These are phyloP conservation scores for Cyclocybe aegerita DNA, from an alignment of 768 basidiomycete species.

Conservation along the genomic window DNA sequence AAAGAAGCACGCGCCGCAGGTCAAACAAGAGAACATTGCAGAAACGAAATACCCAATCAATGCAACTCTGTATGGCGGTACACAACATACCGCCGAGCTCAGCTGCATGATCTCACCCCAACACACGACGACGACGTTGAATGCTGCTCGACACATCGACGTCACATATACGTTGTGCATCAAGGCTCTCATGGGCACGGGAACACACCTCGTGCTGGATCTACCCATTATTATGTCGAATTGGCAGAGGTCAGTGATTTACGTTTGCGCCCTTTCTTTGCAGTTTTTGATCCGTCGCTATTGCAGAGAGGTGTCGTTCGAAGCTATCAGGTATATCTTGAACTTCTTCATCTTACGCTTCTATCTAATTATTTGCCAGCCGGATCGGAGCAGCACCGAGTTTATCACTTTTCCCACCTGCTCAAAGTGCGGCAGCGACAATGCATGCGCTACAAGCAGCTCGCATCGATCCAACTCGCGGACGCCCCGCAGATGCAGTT, in stretches of 20 bases:
- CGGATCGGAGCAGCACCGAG: constrained; percentile 48
- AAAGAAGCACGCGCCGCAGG: constrained; percentile 61
- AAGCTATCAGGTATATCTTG: constrained; percentile 57
- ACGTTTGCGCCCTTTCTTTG: constrained; percentile 1
- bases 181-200: constrained; percentile 74
- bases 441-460: background rate
- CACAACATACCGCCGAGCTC: constrained; percentile 72
- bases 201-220: constrained; percentile 64
- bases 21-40: constrained; percentile 52
- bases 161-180: constrained; percentile 78
- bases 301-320: constrained; percentile 65
- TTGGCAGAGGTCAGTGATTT: constrained; percentile 69
- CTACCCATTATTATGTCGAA: constrained; percentile 82
- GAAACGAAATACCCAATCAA: constrained; percentile 76
- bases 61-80: constrained; percentile 71
- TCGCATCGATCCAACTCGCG: constrained; percentile 12
- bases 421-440: constrained; percentile 5
- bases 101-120: constrained; percentile 65
- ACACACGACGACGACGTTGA: constrained; percentile 80
- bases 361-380: constrained; percentile 23
- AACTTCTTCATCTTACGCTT: constrained; percentile 13
- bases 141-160: constrained; percentile 81
- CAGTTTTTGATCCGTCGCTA: constrained; percentile 2
- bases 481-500: constrained; percentile 14
- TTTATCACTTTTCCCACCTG: constrained; percentile 39